phyloP scores from a whole-genome alignment of 225 moss, liverwort and hornwort species.

The Marchantia paleacea region DNA sequence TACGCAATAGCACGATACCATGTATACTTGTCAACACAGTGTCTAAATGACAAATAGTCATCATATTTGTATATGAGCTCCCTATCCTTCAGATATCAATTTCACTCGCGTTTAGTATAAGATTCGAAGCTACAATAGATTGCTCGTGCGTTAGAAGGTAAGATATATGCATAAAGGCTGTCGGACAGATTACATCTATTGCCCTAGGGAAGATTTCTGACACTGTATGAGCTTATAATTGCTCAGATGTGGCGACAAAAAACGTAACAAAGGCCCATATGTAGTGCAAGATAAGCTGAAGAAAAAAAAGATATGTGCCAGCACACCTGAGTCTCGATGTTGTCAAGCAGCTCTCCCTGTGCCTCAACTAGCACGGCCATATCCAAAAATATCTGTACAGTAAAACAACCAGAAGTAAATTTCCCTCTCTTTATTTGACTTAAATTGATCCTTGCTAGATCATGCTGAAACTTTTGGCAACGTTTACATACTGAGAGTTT shows the following conservation, averaged over 20 bases:
- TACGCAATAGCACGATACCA: neutral
- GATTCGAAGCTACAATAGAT: no score
- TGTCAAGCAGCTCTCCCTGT: constrained; percentile 91
- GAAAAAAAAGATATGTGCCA: neutral
- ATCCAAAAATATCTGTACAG: constrained; percentile 74
- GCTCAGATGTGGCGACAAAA: neutral
- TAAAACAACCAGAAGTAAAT: neutral
- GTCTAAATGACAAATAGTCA: neutral
- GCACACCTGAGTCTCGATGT: constrained; percentile 83
- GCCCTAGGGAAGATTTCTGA: no score
- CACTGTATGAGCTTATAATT: neutral
- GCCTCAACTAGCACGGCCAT: constrained; percentile 97
- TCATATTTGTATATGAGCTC: neutral
- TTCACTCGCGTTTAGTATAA: neutral
- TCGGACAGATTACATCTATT: no score
- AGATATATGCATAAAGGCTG: no score
- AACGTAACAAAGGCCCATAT: no score
- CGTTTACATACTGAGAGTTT: neutral
- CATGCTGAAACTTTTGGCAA: neutral
- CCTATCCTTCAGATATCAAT: neutral
- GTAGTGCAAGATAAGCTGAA: neutral
- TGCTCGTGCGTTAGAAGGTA: neutral
- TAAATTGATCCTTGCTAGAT: no score
- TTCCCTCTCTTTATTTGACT: no score
- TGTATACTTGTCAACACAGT: neutral